Percentiles rank a stretch among this genome's conserved stretches.
Evolutionary conservation across 257 asterid genomes (phyloP).

Genomic region (Solanum clarkiae): DNA sequence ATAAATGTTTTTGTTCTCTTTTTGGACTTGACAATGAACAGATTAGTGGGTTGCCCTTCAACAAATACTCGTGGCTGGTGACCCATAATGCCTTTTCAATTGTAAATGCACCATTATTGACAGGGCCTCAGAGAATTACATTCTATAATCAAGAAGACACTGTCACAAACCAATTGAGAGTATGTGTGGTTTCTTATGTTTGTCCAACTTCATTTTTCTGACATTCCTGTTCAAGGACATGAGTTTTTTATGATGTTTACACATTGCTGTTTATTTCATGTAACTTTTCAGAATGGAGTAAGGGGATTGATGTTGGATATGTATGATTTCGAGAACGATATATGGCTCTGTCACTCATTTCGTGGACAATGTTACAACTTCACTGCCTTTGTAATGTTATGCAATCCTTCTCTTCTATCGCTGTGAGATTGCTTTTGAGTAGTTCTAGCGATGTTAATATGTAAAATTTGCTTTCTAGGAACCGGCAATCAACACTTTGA

Average conservation of each 20-base stretch:
- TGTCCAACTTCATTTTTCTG: neutral
- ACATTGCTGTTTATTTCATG: neutral
- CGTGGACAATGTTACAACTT: constrained; percentile 91
- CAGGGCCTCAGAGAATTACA: constrained; percentile 76
- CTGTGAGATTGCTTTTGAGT: neutral
- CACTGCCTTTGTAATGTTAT: constrained; percentile 75
- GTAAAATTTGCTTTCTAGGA: constrained; percentile 24
- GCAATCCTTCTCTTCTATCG: neutral
- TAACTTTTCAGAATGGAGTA: constrained; percentile 68
- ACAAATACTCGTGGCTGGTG: constrained; percentile 90
- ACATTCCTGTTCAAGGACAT: neutral
- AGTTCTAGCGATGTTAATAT: constrained; percentile 10
- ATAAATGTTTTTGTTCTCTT: neutral
- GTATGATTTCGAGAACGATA: constrained; percentile 91
- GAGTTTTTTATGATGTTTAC: neutral
- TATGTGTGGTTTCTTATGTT: constrained; percentile 10
- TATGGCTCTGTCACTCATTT: constrained; percentile 97
- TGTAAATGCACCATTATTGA: constrained; percentile 68
- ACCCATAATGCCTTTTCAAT: constrained; percentile 92
- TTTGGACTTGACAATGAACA: constrained; percentile 6
- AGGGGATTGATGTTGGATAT: constrained; percentile 98
- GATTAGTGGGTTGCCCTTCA: constrained; percentile 84
- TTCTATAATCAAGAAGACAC: constrained; percentile 92
- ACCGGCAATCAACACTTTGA: constrained; percentile 66
- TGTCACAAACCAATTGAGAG: constrained; percentile 87